Base-by-base conservation (phyloP, 2,329 filamentous ascomycete species). In the Pezicula radicicola region DNA sequence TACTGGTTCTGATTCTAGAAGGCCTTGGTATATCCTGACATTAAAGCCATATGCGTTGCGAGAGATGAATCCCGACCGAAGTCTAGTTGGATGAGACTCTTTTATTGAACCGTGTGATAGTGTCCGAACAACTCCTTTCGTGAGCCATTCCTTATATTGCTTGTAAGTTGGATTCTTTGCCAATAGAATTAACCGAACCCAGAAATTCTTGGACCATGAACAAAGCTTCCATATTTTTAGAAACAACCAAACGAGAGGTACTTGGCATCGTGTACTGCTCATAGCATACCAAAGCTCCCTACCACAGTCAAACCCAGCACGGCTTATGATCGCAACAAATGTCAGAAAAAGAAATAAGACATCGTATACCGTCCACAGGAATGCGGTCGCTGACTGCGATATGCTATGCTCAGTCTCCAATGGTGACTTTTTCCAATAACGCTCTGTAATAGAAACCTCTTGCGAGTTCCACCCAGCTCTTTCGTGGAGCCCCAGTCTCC, bases 261-360 rank as follows among this genome's bases (percentile, higher is more conserved):
- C 52, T 12, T 65, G 59, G 30, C 62, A 58, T 39, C 60, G 63
- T 9, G 61, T 56, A 35, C 63, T 52, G 12, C 64, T 56, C 9
- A 71, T 55, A 6, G 61, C 58, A 50, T 70, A 69, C 61, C 63
- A 68, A 3, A 72, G 55, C 54, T 72, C 70, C 25, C 69, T 55
- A 50, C 70, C 70, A 27, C 70, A 59, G 44, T 70, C 64, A 13
- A 65, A 65, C 6, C 66, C 67, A 4, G 64, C 70, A 2, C 66
- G 64, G 1, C 66, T 66, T 35, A 70, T 61, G 45, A 71, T 63
- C 9, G 65, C 68, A 1, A 68, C 52, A 63, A 67, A 71, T 49
- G 69, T 68, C 16, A 63, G 55, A 15, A 68, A 56, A 4, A 57
- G 55, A 41, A 65, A 49, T 1, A 67, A 58, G 2, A 68, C 35